These are phyloP conservation scores for Cercophora newfieldiana DNA, from an alignment of 495 filamentous ascomycete genomes.

Conservation along the genomic window DNA sequence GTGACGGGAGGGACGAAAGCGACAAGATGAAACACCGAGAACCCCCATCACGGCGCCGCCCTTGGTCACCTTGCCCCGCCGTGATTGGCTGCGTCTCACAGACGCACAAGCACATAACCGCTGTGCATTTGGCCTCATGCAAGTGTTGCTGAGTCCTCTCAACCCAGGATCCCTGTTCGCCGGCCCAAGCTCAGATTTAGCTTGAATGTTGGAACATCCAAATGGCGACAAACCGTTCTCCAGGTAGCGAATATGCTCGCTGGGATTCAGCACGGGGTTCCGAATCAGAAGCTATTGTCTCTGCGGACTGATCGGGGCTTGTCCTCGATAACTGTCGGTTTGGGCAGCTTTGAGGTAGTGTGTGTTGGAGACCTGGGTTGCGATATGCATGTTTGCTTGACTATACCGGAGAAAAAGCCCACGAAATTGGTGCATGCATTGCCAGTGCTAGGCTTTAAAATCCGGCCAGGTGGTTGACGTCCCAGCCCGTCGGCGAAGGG, in stretches of 20 bases:
- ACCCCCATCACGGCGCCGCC: slow-evolving; percentile 18
- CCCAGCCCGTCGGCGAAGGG: background rate
- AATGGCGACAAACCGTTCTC: no score
- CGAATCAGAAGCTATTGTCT: no score
- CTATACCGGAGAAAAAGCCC: background rate
- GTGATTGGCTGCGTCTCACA: slow-evolving; percentile 31
- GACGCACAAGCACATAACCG: slow-evolving; percentile 44
- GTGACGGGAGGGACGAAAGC: slow-evolving; percentile 4
- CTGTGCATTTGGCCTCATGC: slow-evolving; percentile 43
- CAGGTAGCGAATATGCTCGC: no score
- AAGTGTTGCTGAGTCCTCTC: slow-evolving; percentile 33
- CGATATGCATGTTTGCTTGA: background rate
- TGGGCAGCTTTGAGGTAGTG: no score
- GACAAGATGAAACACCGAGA: slow-evolving; percentile 33
- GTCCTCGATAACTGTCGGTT: no score
- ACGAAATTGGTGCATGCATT: background rate
- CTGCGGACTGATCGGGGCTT: no score
- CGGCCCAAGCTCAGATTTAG: slow-evolving; percentile 26
- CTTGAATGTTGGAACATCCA: slow-evolving; percentile 12
- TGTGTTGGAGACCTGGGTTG: background rate
- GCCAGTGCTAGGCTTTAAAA: slow-evolving; percentile 13
- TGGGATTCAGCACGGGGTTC: no score
- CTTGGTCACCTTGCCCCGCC: background rate
- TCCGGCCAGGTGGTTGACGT: background rate
- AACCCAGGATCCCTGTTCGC: slow-evolving; percentile 34